Base-by-base conservation (phyloP, 2,329 filamentous ascomycete genomes). In the Pseudocercospora eumusae region DNA sequence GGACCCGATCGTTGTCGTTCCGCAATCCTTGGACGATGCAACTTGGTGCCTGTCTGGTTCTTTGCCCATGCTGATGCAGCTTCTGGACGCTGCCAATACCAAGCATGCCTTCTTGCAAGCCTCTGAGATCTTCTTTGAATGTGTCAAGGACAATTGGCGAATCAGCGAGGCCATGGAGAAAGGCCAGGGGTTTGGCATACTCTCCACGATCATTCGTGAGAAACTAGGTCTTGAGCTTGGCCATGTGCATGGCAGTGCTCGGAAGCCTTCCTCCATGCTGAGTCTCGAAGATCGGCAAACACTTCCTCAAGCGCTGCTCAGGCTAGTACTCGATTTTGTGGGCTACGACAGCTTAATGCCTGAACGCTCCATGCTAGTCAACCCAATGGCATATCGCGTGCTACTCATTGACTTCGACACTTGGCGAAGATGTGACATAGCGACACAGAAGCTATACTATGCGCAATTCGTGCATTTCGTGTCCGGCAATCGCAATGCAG, bases 111-210 rank as follows among this genome's bases (percentile, higher is more conserved):
- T 93, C 27, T 79, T 93, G 9, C 84, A 90, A 58, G 88, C 93
- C 1, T 87, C 96, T 2, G 87, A 96, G 70, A 89, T 96, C 70
- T 81, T 96, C 25, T 92, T 97, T 65, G 86, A 90, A 66, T 91
- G 91, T 63, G 90, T 97, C 55, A 89, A 90, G 67, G 89, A 90
- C 66, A 98, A 90, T 73, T 99, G 96, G 95, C 86, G 95, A 66
- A 98, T 98, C 68, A 98, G 95, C 68, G 96, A 99, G 75, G 93
- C 95, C 25, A 97, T 99, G 90, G 95, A 99, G 75, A 88, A 91
- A 70, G 92, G 96, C 63, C 95, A 96, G 68, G 96, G 93, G 0
- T 99, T 97, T 73, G 89, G 91, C 25, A 90, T 98, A 36, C 79
- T 99, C 56, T 90, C 90, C 44, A 87, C 92, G 75, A 82, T 98